Base-by-base conservation (phyloP, 495 filamentous ascomycete genomes). In the Rusavskia elegans region DNA sequence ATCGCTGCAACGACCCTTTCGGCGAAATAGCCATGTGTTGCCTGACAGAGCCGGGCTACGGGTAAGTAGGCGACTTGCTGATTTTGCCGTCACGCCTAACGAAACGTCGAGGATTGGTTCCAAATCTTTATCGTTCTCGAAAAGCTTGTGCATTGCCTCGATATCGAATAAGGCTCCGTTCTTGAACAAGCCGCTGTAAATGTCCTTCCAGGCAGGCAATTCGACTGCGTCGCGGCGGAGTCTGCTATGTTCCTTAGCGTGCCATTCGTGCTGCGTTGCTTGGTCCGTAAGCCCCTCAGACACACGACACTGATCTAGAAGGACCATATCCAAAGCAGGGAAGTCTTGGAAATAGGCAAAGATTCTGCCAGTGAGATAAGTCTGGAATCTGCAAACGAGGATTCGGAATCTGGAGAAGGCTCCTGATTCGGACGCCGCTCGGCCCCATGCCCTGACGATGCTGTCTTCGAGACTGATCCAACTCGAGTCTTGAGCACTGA, bases 391-490 rank as follows among this genome's bases (percentile, higher is more conserved):
- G 27, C 52, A 48, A 45, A 40, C 57, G 2, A 65, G 49, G 10
- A 62, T 56, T 35, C 63, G 59, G 5, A 65, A 57, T 20, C 51
- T 38, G 8, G 55, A 30, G 25, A 62, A 65, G 5, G 53, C 59
- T 19, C 52, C 50, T 32, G 54, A 40, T 10, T 56, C 52, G 17
- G 45, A 27, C 25, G 63, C 60, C 13, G 51, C 42, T 25, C 60
- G 48, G 23, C 51, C 49, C 63, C 63, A 65, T 9, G 50, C 49
- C 25, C 62, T 57, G 21, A 64, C 48, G 14, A 65, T 53, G 35
- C 57, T 48, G 50, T 64, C 60, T 21, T 62, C 61, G 35, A 62
- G 29, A 16, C 55, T 55, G 25, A 46, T 21, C 8, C 30, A 25
- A n/a, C 17, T 27, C 2, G 57, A 10, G 11, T 40, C 53, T 10